These are phyloP conservation scores for Aspergillus avenaceus DNA, from an alignment of 495 filamentous ascomycete species.

Conservation along the genomic window DNA sequence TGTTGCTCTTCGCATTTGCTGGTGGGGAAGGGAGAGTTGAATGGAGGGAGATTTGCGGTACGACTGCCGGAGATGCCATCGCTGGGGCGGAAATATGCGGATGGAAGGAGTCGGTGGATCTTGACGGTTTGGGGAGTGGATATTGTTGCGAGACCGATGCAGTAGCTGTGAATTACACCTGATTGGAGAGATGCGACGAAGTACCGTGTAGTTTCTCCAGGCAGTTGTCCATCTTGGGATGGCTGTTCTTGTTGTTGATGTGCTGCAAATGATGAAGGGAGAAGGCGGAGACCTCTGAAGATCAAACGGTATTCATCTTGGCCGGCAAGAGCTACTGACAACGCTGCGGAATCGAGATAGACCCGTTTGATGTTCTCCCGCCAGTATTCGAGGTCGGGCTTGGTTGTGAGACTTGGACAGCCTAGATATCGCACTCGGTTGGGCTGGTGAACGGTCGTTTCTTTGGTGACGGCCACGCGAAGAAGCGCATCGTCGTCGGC, in stretches of 20 bases:
- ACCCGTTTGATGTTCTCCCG: constrained; percentile 10
- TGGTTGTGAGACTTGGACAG: not conserved
- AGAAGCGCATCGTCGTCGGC: constrained; percentile 17
- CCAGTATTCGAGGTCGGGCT: constrained; percentile 15
- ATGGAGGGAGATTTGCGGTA: not conserved
- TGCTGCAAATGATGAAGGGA: constrained; percentile 6
- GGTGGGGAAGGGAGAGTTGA: not conserved
- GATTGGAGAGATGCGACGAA: constrained; percentile 16
- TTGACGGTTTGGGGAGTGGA: not conserved
- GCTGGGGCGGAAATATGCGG: constrained; percentile 5
- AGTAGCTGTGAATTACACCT: constrained; percentile 8
- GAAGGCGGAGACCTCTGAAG: constrained; percentile 16
- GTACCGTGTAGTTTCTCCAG: not conserved
- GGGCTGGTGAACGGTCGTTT: constrained; percentile 10
- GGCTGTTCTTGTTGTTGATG: not conserved
- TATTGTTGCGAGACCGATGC: constrained; percentile 9
- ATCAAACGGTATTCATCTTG: constrained; percentile 3
- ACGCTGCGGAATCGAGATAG: constrained; percentile 15
- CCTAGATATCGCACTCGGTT: constrained; percentile 19
- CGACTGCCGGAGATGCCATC: constrained; percentile 3
- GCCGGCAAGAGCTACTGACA: constrained; percentile 7
- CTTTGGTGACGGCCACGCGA: constrained; percentile 14
- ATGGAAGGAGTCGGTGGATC: constrained; percentile 13
- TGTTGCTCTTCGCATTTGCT: not conserved
- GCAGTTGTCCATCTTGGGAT: not conserved